phyloP scores from a whole-genome alignment of 179 eudicot species.

The Gypsophila paniculata region DNA sequence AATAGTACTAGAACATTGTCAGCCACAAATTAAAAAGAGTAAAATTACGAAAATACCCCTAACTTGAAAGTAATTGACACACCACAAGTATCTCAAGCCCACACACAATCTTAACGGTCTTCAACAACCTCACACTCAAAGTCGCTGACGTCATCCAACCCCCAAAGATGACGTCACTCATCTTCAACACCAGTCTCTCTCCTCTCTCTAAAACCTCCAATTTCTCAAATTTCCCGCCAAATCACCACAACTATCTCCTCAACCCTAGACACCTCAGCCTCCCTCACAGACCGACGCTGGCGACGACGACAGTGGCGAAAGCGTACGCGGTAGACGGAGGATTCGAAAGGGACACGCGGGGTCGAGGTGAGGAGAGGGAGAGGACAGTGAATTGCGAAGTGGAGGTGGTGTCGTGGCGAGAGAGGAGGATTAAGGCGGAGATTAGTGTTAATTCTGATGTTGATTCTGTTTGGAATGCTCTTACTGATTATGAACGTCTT shows the following conservation, averaged over 20 bases:
- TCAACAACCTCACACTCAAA: slow-evolving; percentile 17
- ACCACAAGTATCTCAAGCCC: slow-evolving; percentile 32
- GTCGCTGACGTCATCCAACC: background rate
- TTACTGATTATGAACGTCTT: slow-evolving; percentile 92
- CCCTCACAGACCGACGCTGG: background rate
- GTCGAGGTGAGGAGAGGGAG: slow-evolving; percentile 25
- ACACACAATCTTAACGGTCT: slow-evolving; percentile 30
- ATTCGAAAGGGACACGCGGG: slow-evolving; percentile 15
- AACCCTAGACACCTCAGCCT: background rate
- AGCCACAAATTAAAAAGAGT: too few species aligned
- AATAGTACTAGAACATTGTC: too few species aligned
- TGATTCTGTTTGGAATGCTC: slow-evolving; percentile 76
- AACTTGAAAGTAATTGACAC: too few species aligned
- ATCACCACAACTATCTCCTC: background rate
- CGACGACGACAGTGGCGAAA: background rate
- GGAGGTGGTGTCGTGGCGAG: slow-evolving; percentile 93
- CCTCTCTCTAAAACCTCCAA: slow-evolving; percentile 23
- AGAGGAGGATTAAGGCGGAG: slow-evolving; percentile 65
- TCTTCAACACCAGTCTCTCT: slow-evolving; percentile 21
- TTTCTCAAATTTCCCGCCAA: background rate
- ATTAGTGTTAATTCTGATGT: slow-evolving; percentile 64
- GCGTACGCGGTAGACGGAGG: slow-evolving; percentile 16
- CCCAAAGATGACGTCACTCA: slow-evolving; percentile 7
- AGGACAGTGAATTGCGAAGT: slow-evolving; percentile 57
- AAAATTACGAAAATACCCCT: slow-evolving; percentile 22